Conservation (phyloP, 306 rosid genomes). For the Cucumis sativus region Cucumber_9930_V3 NC_026657.2:2137501-2138000, state of each 20-base stretch:
- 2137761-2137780: slow-evolving; percentile 39
- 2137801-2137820: slow-evolving; percentile 61
- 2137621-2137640: slow-evolving; percentile 32
- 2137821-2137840: slow-evolving; percentile 37
- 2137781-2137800: slow-evolving; percentile 34
- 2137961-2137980: slow-evolving; percentile 66
- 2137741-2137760: slow-evolving; percentile 55
- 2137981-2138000: slow-evolving; percentile 40
- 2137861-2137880: slow-evolving; percentile 66
- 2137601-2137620: slow-evolving; percentile 33
- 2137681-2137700: slow-evolving; percentile 30
- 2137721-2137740: slow-evolving; percentile 72
- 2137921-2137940: slow-evolving; percentile 39
- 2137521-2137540: slow-evolving; percentile 35
- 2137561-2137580: slow-evolving; percentile 49
- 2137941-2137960: slow-evolving; percentile 56
- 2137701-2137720: slow-evolving; percentile 32
- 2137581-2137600: slow-evolving; percentile 27
- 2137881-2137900: slow-evolving; percentile 32
- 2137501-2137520: slow-evolving; percentile 25
- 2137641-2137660: slow-evolving; percentile 53
- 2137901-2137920: slow-evolving; percentile 34
- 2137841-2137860: slow-evolving; percentile 47
- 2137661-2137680: slow-evolving; percentile 62
- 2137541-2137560: slow-evolving; percentile 46